These are phyloP conservation scores for Verticillium isaacii DNA, from an alignment of 2,329 filamentous ascomycete genomes.

Conservation along the genomic window DNA sequence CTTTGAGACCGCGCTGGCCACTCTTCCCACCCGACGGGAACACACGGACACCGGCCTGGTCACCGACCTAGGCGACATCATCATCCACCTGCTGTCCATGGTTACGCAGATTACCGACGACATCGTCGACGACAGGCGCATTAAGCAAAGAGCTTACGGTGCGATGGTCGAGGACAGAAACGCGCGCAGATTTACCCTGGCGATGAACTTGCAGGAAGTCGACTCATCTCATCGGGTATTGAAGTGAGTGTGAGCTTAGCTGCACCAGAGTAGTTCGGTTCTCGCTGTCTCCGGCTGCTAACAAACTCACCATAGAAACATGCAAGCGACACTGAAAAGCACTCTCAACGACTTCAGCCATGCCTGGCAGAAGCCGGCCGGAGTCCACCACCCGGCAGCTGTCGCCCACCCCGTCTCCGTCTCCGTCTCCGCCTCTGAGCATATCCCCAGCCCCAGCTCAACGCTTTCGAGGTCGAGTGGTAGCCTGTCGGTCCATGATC, in stretches of 20 bases:
- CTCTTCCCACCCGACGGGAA: background rate
- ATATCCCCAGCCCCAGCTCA: background rate
- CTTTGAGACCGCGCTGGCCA: background rate
- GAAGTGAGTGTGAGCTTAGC: background rate
- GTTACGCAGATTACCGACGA: background rate
- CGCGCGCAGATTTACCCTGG: background rate
- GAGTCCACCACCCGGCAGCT: background rate
- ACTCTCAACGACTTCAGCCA: background rate
- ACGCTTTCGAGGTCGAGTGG: background rate
- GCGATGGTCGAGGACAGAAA: background rate
- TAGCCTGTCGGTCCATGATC: background rate
- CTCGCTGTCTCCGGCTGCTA: background rate
- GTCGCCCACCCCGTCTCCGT: background rate
- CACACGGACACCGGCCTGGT: background rate
- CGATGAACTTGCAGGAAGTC: background rate
- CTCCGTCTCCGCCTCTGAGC: background rate
- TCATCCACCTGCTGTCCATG: slow-evolving; percentile 1
- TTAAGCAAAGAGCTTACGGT: background rate
- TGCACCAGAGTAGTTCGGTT: background rate
- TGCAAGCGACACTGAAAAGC: background rate
- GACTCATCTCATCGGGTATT: background rate
- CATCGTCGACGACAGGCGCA: background rate
- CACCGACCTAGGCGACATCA: slow-evolving; percentile 1
- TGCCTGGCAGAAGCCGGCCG: background rate
- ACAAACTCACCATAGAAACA: background rate